A percentile compares a stretch with the other conserved stretches of the same genome.
Conservation (phyloP, 257 asterid genomes). For the Solanum corneliomulleri region DNA sequence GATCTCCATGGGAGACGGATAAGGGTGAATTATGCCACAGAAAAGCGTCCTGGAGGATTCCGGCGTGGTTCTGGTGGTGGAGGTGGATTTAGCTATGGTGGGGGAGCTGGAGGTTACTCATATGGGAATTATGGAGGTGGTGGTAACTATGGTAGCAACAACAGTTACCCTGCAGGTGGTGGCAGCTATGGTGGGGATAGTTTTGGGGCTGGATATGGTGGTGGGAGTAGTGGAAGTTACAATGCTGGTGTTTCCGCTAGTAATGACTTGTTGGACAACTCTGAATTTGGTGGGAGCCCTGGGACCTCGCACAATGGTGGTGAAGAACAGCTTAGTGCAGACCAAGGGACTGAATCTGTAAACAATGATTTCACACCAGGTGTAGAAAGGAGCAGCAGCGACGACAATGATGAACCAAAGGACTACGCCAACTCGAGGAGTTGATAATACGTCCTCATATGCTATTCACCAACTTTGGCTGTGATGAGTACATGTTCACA, state of each 20-base stretch:
- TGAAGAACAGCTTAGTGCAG: background rate
- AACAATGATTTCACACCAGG: background rate
- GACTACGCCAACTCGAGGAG: slow-evolving; percentile 14
- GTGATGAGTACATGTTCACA: background rate
- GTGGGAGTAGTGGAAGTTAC: background rate
- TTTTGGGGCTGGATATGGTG: background rate
- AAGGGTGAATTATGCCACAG: slow-evolving; percentile 30
- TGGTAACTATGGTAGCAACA: background rate
- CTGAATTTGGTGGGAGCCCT: background rate
- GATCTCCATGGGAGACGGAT: slow-evolving; percentile 29
- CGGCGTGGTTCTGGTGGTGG: slow-evolving; percentile 4
- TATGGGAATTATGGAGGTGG: slow-evolving; percentile 1
- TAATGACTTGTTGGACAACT: background rate
- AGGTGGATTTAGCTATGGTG: background rate
- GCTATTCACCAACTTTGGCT: background rate
- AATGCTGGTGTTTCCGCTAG: slow-evolving; percentile 2
- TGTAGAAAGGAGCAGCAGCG: background rate
- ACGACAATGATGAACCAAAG: slow-evolving; percentile 3
- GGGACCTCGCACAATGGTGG: background rate
- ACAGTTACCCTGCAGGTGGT: background rate
- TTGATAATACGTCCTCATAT: background rate
- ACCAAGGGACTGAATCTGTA: background rate
- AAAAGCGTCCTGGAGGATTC: slow-evolving; percentile 19
- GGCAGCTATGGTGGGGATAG: background rate
- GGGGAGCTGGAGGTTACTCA: background rate